These are phyloP conservation scores for Rhizomucor pusillus DNA, from an alignment of 371 early-diverging fungal species.

Conservation along the genomic window DNA sequence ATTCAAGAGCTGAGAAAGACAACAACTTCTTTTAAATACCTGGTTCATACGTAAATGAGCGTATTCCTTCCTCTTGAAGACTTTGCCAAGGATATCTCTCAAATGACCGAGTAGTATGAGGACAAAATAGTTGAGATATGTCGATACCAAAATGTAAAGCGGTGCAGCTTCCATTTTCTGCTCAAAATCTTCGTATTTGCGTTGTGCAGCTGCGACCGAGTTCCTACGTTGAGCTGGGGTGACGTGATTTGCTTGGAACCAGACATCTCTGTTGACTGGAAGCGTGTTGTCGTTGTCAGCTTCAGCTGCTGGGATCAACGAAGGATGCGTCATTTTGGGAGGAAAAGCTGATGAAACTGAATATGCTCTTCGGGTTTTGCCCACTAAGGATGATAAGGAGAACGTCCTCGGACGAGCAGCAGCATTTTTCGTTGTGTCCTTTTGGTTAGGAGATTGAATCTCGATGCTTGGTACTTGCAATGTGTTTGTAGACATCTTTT, in stretches of 20 bases:
- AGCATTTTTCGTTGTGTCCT: not conserved
- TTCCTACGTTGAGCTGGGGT: conserved; percentile 49
- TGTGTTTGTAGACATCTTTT: not conserved
- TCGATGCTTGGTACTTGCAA: conserved; percentile 13
- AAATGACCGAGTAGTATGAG: conserved; percentile 93
- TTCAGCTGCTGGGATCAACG: conserved; percentile 16
- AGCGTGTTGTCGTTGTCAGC: conserved; percentile 1
- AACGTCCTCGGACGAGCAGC: conserved; percentile 34
- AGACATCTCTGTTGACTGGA: conserved; percentile 14
- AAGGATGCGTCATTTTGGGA: conserved; percentile 26
- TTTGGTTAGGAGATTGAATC: conserved; percentile 11
- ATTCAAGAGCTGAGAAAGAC: not conserved
- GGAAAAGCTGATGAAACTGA: conserved; percentile 48
- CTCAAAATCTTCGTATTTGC: conserved; percentile 24
- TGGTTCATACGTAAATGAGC: conserved; percentile 70
- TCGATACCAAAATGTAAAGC: conserved; percentile 81
- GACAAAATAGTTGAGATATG: conserved; percentile 95
- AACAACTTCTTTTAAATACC: conserved; percentile 27
- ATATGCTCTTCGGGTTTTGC: conserved; percentile 46
- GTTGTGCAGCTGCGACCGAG: conserved; percentile 44
- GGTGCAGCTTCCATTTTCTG: conserved; percentile 42
- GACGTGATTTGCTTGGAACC: conserved; percentile 15
- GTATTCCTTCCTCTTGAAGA: conserved; percentile 69
- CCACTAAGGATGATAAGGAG: conserved; percentile 35
- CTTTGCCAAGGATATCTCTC: conserved; percentile 85